A percentile compares a stretch with the other conserved stretches of the same genome.
phyloP scores from a whole-genome alignment of 2,329 filamentous ascomycete species.

The Seiridium cupressi region DNA sequence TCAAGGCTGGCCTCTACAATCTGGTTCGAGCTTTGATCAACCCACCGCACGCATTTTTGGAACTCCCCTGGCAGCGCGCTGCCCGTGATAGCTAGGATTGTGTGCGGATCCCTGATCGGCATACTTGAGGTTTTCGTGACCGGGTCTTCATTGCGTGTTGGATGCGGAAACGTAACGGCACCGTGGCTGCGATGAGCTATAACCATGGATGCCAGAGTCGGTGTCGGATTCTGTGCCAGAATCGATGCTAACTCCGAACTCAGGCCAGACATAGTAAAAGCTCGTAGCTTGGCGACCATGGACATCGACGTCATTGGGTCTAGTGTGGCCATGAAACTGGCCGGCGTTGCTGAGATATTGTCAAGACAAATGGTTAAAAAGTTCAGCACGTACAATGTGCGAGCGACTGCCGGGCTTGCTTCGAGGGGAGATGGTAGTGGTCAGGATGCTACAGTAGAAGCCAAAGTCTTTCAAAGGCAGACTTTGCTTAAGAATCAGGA shows the following conservation, averaged over 20 bases:
- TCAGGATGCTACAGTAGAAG: too few species aligned
- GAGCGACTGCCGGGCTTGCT: too few species aligned
- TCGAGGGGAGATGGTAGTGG: too few species aligned
- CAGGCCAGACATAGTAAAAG: background rate
- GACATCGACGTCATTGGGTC: background rate
- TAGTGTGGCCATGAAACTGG: background rate
- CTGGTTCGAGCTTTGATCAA: background rate
- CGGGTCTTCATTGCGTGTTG: background rate
- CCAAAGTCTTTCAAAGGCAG: background rate
- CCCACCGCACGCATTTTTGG: background rate
- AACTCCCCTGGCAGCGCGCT: background rate
- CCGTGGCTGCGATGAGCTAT: background rate
- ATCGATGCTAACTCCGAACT: background rate
- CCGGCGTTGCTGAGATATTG: background rate
- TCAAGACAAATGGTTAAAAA: too few species aligned
- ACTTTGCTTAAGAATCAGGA: background rate
- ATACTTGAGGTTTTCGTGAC: background rate
- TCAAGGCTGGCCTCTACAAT: background rate
- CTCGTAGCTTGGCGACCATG: background rate
- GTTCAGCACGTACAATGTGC: too few species aligned
- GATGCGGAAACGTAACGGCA: background rate
- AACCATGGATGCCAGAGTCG: background rate
- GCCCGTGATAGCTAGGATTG: background rate
- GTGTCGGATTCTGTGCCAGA: background rate
- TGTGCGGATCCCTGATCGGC: background rate